These are phyloP conservation scores for Colletotrichum australisinense DNA, from an alignment of 2,329 filamentous ascomycete genomes.

Conservation along the genomic window DNA sequence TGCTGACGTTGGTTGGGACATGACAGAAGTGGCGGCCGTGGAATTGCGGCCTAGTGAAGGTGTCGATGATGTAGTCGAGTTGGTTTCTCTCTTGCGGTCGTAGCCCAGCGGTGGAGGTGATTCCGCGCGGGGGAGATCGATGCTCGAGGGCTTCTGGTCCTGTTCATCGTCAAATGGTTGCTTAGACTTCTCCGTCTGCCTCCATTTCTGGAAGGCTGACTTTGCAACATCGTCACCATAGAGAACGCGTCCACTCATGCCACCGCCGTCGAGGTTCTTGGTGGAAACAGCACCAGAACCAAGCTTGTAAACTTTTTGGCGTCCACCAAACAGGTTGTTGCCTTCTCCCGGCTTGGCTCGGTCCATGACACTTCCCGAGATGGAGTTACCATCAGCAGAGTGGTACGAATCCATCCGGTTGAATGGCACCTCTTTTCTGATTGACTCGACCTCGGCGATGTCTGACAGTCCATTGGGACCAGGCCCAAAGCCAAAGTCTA, in stretches of 20 bases:
- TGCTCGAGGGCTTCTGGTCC: slow-evolving; percentile 49
- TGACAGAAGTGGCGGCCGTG: slow-evolving; percentile 88
- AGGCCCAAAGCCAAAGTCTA: slow-evolving; percentile 71
- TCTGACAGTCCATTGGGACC: slow-evolving; percentile 70
- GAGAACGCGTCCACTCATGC: slow-evolving; percentile 74
- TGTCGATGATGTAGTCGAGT: slow-evolving; percentile 81
- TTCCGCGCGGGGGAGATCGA: slow-evolving; percentile 52
- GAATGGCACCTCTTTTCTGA: slow-evolving; percentile 70
- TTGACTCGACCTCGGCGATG: slow-evolving; percentile 91
- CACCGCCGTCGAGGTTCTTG: slow-evolving; percentile 52
- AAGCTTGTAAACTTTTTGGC: slow-evolving; percentile 95
- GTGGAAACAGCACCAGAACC: slow-evolving; percentile 61
- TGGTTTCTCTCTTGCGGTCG: slow-evolving; percentile 84
- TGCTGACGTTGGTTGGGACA: slow-evolving; percentile 74
- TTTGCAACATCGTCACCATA: slow-evolving; percentile 89
- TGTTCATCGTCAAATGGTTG: slow-evolving; percentile 53
- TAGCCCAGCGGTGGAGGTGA: slow-evolving; percentile 72
- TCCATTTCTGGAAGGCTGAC: slow-evolving; percentile 85
- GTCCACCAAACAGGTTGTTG: slow-evolving; percentile 92
- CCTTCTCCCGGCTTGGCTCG: slow-evolving; percentile 86
- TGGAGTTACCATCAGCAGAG: slow-evolving; percentile 74
- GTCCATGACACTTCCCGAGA: slow-evolving; percentile 80
- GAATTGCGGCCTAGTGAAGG: slow-evolving; percentile 79
- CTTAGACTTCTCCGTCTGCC: slow-evolving; percentile 69
- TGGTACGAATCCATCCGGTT: slow-evolving; percentile 74